A percentile compares a stretch with the other conserved stretches of the same genome.
Conservation (phyloP, 768 basidiomycete genomes). For the Polyporus arcularius region DNA sequence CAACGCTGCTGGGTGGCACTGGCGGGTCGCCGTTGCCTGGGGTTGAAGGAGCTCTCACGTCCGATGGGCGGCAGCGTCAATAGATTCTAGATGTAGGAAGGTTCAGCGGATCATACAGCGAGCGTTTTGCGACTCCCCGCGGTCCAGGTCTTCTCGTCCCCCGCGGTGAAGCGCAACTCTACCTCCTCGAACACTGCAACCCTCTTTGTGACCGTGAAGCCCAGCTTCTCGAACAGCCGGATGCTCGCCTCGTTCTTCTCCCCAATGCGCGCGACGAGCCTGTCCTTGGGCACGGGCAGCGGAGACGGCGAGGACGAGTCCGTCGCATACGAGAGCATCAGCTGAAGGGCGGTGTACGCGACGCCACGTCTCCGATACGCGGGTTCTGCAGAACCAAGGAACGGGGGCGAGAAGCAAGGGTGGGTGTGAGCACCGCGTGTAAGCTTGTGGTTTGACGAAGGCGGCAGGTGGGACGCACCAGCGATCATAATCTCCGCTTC, state of each 20-base stretch:
- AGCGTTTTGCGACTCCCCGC: too few relatives aligned
- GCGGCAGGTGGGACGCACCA: slow-evolving; percentile 40
- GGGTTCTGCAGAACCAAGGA: slow-evolving; percentile 47
- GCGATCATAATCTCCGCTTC: slow-evolving; percentile 96
- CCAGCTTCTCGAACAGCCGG: slow-evolving; percentile 71
- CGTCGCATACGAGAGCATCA: slow-evolving; percentile 72
- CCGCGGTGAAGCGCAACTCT: slow-evolving; percentile 59
- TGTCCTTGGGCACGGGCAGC: slow-evolving; percentile 44
- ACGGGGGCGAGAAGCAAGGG: background rate
- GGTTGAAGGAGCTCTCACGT: too few relatives aligned
- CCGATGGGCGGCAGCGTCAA: too few relatives aligned
- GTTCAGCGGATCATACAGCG: too few relatives aligned
- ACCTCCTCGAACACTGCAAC: slow-evolving; percentile 81
- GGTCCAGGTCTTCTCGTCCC: background rate
- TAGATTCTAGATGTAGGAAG: too few relatives aligned
- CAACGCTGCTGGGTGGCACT: too few relatives aligned
- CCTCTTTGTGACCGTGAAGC: slow-evolving; percentile 67
- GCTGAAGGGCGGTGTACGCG: slow-evolving; percentile 60
- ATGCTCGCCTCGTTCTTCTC: slow-evolving; percentile 71
- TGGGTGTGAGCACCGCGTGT: background rate
- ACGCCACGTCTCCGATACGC: slow-evolving; percentile 69
- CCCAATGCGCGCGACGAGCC: slow-evolving; percentile 71
- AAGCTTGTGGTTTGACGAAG: background rate
- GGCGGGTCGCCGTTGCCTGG: too few relatives aligned
- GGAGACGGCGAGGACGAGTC: slow-evolving; percentile 27